Evolutionary conservation across 2,329 filamentous ascomycete genomes (phyloP), one percentile per base, ranked within the genome.

Genomic region (Neophaeococcomyces mojaviensis): DNA sequence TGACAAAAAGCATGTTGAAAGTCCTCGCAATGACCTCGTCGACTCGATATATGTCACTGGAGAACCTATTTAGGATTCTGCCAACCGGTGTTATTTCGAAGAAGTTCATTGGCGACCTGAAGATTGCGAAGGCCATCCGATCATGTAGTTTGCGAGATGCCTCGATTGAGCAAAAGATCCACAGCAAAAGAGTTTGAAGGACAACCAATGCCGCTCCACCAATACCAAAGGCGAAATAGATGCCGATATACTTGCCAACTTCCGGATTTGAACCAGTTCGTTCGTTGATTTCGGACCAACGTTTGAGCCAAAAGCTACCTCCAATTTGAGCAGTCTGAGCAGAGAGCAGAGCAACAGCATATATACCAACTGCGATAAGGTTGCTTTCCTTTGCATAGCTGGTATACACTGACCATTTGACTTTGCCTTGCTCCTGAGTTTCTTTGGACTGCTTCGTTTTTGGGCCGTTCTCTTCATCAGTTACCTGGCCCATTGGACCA

Each of bases 81-180:
- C 92, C 92, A 52, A 89, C 84, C 2, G 92, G 92, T 1, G 92
- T 98, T 1, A 89, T 95, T 64, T 98, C 94, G 58, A 98, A 98
- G 69, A 98, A 98, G 58, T 82, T 92, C 92, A 98, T 98, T 45
- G 92, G 94, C 31, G 88, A 94, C 55, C 92, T 79, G 76, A 98
- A 98, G 58, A 97, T 96, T 15, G 92, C 88, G 59, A 85, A 92
- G 35, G 90, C 90, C 92, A 98, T 97, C 54, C 87, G 78, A 68
- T 97, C 92, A 64, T 98, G 92, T 47, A 98, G 76, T 69, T 97
- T 98, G 52, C 92, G 81, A 16, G 90, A 96, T 41, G 92, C 84
- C 78, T 98, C 92, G 52, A 98, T 98, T 3, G 92, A 97, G 69
- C 94, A 98, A 70, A 98, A 97, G 55, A 98, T 97, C 92, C 92